Evolutionary conservation across 2,329 filamentous ascomycete species (phyloP).

Genomic region (Cladorrhinum sp.): DNA sequence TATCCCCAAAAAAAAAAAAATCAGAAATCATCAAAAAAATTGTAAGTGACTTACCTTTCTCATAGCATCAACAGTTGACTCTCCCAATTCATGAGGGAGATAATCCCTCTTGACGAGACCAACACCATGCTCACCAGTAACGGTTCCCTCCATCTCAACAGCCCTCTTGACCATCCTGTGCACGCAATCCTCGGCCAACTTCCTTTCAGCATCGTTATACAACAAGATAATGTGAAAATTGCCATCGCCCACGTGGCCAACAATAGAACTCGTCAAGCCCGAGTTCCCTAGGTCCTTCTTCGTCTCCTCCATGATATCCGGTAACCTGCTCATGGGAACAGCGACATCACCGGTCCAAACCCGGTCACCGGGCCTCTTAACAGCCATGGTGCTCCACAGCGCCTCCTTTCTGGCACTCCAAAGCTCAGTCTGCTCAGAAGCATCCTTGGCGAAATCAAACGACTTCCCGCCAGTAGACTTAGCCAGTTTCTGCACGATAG

Average conservation of each 20-base stretch:
- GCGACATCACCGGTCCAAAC: conserved; percentile 88
- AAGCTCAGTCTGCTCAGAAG: conserved; percentile 70
- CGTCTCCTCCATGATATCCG: conserved; percentile 75
- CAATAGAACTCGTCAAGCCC: conserved; percentile 70
- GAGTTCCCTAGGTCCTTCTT: conserved; percentile 68
- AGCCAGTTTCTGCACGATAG: conserved; percentile 62
- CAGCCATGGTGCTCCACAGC: conserved; percentile 74
- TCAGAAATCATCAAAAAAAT: background rate
- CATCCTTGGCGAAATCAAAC: conserved; percentile 73
- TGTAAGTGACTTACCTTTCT: conserved; percentile 57
- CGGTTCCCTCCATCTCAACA: conserved; percentile 80
- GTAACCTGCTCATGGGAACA: conserved; percentile 71
- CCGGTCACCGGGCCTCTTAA: conserved; percentile 62
- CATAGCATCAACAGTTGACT: conserved; percentile 76
- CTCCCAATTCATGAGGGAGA: conserved; percentile 72
- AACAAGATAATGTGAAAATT: conserved; percentile 63
- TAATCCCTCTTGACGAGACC: conserved; percentile 84
- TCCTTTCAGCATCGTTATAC: conserved; percentile 64
- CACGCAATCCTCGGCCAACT: conserved; percentile 66
- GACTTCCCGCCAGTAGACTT: conserved; percentile 59
- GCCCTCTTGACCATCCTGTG: conserved; percentile 84
- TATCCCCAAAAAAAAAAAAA: no score
- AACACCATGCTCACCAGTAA: conserved; percentile 82
- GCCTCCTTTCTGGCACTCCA: conserved; percentile 85
- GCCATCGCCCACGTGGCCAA: conserved; percentile 69